These are phyloP conservation scores for Ampelomyces quisqualis DNA, from an alignment of 2,329 filamentous ascomycete species.

Conservation along the genomic window DNA sequence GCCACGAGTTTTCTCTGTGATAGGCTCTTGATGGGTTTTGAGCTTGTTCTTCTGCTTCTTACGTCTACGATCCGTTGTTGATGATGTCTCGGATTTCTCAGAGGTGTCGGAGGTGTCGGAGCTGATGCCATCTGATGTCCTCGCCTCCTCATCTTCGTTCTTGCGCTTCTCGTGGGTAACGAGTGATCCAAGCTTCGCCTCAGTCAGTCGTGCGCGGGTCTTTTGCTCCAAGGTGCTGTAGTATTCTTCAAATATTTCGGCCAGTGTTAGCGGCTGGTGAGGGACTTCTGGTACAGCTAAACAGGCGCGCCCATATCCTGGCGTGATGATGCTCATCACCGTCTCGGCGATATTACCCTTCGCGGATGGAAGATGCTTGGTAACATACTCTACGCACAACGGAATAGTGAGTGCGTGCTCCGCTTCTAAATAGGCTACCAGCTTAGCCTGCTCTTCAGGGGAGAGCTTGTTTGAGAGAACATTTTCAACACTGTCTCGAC, in stretches of 20 bases:
- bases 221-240: background rate
- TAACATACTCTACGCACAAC: slow-evolving; percentile 6
- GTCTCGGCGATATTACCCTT: slow-evolving; percentile 9
- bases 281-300: background rate
- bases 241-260: background rate
- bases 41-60: slow-evolving; percentile 1
- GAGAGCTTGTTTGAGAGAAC: slow-evolving; percentile 5
- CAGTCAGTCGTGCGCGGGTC: background rate
- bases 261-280: background rate
- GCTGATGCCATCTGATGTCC: background rate
- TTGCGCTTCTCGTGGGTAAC: slow-evolving; percentile 4
- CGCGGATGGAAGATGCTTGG: background rate
- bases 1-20: background rate
- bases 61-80: too few species aligned
- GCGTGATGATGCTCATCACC: slow-evolving; percentile 1
- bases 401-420: background rate
- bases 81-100: too few species aligned
- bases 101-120: too few species aligned
- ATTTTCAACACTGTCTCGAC: slow-evolving; percentile 2
- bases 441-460: background rate
- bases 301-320: slow-evolving; percentile 6
- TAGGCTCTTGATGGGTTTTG: slow-evolving; percentile 3
- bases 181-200: background rate
- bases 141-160: background rate
- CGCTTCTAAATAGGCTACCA: background rate